Evolutionary conservation across 2,329 filamentous ascomycete species (phyloP), one percentile per base, ranked within the genome.

Genomic region (Aureobasidium lini): DNA sequence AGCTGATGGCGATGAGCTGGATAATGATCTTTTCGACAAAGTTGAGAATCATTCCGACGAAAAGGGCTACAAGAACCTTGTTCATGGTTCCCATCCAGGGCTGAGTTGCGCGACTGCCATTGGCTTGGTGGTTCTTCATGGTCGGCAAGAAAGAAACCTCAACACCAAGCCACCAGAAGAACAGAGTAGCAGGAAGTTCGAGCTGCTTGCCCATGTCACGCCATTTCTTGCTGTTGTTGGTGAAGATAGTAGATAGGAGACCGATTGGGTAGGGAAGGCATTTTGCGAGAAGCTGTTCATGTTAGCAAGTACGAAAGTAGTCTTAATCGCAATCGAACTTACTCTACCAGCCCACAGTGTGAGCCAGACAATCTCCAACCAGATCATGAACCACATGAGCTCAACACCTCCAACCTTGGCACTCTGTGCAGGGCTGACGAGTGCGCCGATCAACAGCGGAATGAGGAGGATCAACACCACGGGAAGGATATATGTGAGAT

Each of bases 161-260:
- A 15, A 95, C 84, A 15, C 89, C 89, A 11, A 97, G 79, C 82
- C 89, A 87, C 93, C 93, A 97, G 65, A 96, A 86, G 73, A 96
- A 96, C 4, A 96, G 73, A 0, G 91, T 91, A 0, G 86, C 86
- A 11, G 90, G 90, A 0, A 97, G 75, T 71, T 97, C 93, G 47
- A 97, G 81, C 66, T 91, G 85, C 61, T 86, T 86, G 18, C 90
- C 91, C 70, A 96, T 84, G 67, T 95, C 92, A 67, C 85, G 86
- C 92, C 92, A 96, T 71, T 96, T 96, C 76, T 94, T 95, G 68
- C 85, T 81, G 66, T 89, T 93, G 70, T 91, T 94, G 15, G 92
- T 94, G 68, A 90, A 86, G 5, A 93, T 77, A 66, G 86, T 89
- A 5, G 90, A 85, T 15, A 88, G 60, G 1, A 87, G 66, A 1